phyloP scores from a whole-genome alignment of 163 green algal species.

The Volvox carteri region DNA sequence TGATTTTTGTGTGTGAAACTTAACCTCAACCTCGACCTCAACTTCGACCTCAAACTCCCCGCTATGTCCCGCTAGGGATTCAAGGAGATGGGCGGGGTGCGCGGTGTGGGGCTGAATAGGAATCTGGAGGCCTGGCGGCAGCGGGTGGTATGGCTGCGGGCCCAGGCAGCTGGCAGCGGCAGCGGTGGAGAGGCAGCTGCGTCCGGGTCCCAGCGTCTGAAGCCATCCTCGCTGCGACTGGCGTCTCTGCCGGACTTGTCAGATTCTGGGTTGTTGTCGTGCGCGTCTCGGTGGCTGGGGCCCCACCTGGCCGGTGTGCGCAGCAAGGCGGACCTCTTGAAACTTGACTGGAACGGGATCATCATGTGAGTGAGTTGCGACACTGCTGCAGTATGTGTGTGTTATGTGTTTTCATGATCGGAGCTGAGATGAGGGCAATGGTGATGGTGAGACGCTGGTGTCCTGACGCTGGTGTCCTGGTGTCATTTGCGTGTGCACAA shows the following conservation, averaged over 20 bases:
- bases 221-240: background rate
- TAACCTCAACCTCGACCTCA: background rate
- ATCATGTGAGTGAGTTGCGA: conserved; percentile 21
- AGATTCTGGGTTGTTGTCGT: conserved; percentile 57
- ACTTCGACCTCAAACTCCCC: background rate
- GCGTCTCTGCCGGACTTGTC: conserved; percentile 67
- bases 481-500: too few species aligned
- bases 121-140: conserved; percentile 65
- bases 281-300: conserved; percentile 63
- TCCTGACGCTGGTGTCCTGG: too few species aligned
- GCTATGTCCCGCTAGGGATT: conserved; percentile 47
- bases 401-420: too few species aligned
- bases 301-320: conserved; percentile 60
- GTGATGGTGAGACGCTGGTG: too few species aligned
- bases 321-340: conserved; percentile 56
- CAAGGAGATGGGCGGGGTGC: conserved; percentile 56
- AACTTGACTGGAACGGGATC: conserved; percentile 54
- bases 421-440: too few species aligned
- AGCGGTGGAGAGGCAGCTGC: background rate
- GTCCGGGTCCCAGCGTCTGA: too few species aligned
- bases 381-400: too few species aligned
- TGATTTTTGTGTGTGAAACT: too few species aligned
- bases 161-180: conserved; percentile 19
- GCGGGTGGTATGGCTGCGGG: conserved; percentile 64
- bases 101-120: conserved; percentile 12